These are phyloP conservation scores for Trifolium dubium DNA, from an alignment of 306 rosid species.

Conservation along the genomic window DNA sequence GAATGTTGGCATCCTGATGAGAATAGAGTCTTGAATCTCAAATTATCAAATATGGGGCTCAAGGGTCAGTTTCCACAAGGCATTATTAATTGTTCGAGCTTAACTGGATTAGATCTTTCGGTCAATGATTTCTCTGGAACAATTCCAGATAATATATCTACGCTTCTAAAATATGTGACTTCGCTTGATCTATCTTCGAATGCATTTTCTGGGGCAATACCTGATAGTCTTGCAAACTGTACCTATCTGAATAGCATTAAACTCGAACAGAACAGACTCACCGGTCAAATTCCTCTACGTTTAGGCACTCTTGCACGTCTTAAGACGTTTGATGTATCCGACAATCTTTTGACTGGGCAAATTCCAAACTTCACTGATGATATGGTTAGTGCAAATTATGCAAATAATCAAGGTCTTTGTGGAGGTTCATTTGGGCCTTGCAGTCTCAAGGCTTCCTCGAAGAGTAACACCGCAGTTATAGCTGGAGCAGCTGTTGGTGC, in stretches of 20 bases:
- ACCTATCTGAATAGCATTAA: slow-evolving; percentile 62
- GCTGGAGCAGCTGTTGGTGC: slow-evolving; percentile 84
- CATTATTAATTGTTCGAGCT: slow-evolving; percentile 62
- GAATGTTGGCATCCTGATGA: slow-evolving; percentile 96
- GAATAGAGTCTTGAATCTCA: slow-evolving; percentile 69
- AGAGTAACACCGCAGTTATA: slow-evolving; percentile 59
- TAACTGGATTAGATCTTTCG: slow-evolving; percentile 86
- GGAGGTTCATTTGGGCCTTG: slow-evolving; percentile 45
- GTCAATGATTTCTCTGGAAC: slow-evolving; percentile 59
- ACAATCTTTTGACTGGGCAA: slow-evolving; percentile 68
- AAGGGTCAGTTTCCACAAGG: slow-evolving; percentile 68
- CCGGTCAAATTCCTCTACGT: slow-evolving; percentile 64
- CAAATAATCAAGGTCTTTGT: slow-evolving; percentile 76
- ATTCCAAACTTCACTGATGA: slow-evolving; percentile 40
- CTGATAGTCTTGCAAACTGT: slow-evolving; percentile 46
- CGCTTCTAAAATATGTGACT: slow-evolving; percentile 15
- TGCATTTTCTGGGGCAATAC: slow-evolving; percentile 65
- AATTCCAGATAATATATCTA: slow-evolving; percentile 53
- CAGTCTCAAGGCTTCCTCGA: slow-evolving; percentile 32
- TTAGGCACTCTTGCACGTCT: slow-evolving; percentile 50
- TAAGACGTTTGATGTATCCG: slow-evolving; percentile 53
- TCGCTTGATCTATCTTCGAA: slow-evolving; percentile 74
- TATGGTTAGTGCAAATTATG: neutral
- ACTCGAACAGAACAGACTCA: slow-evolving; percentile 63
- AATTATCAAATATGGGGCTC: slow-evolving; percentile 72